These are phyloP conservation scores for Botrytis byssoidea DNA, from an alignment of 2,329 filamentous ascomycete species.

Conservation along the genomic window DNA sequence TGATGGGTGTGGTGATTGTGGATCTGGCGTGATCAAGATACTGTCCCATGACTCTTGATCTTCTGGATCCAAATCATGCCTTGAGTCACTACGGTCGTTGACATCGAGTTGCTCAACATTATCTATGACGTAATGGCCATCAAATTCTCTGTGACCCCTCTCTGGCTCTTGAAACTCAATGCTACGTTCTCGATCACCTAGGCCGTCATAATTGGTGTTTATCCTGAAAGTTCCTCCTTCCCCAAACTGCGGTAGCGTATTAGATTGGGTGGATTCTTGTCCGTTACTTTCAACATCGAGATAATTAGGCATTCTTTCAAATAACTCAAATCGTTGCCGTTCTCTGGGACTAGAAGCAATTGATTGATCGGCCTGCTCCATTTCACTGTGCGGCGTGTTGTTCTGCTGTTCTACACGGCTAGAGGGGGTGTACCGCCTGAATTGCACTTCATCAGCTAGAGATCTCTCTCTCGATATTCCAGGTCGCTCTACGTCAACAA, in stretches of 20 bases:
- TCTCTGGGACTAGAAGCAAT: background rate
- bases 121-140: slow-evolving; percentile 15
- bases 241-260: background rate
- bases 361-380: background rate
- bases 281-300: background rate
- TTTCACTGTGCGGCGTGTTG: background rate
- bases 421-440: background rate
- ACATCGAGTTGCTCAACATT: slow-evolving; percentile 39
- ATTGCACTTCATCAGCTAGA: background rate
- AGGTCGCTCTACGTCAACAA: background rate
- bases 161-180: background rate
- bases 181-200: slow-evolving; percentile 10
- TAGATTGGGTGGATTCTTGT: background rate
- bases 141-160: background rate
- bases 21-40: slow-evolving; percentile 78
- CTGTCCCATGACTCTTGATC: slow-evolving; percentile 72
- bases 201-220: slow-evolving; percentile 7
- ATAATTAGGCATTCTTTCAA: background rate
- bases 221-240: background rate
- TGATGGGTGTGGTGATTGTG: slow-evolving; percentile 73
- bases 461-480: background rate
- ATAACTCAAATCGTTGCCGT: background rate
- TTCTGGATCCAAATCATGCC: slow-evolving; percentile 75
- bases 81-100: slow-evolving; percentile 80
- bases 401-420: background rate